Evolutionary conservation across 306 rosid genomes (phyloP).

Genomic region (Gleditsia sinensis): DNA sequence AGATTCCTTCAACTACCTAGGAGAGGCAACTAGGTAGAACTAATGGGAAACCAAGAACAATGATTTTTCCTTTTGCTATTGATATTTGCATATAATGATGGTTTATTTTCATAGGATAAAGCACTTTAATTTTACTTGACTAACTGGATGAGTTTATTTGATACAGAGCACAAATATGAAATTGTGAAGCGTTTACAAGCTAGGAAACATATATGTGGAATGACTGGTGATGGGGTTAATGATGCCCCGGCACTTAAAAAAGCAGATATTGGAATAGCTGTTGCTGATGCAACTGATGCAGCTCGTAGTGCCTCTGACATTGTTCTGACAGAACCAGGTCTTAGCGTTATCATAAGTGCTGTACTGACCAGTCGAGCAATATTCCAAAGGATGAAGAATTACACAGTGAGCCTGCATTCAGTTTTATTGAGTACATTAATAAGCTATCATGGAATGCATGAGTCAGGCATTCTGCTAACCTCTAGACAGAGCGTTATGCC

Average conservation of each 20-base stretch:
- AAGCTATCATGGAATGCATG: neutral
- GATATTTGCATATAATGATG: slow-evolving; percentile 4
- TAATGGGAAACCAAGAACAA: neutral
- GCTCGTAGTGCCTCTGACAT: slow-evolving; percentile 91
- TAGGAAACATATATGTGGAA: slow-evolving; percentile 80
- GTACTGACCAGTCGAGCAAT: slow-evolving; percentile 91
- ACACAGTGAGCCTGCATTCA: slow-evolving; percentile 58
- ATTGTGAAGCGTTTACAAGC: slow-evolving; percentile 82
- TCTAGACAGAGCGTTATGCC: neutral
- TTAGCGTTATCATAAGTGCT: slow-evolving; percentile 84
- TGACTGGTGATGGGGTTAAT: slow-evolving; percentile 92
- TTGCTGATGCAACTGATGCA: slow-evolving; percentile 92
- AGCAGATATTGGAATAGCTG: slow-evolving; percentile 94
- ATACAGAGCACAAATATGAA: slow-evolving; percentile 84
- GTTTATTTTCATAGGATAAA: neutral
- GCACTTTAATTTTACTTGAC: slow-evolving; percentile 8
- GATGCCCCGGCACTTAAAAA: slow-evolving; percentile 90
- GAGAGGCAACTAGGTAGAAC: neutral
- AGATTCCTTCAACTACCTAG: slow-evolving; percentile 10
- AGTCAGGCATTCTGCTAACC: slow-evolving; percentile 8
- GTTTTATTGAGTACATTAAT: neutral
- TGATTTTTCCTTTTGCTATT: neutral
- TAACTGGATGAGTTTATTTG: slow-evolving; percentile 1
- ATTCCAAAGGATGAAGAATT: slow-evolving; percentile 91
- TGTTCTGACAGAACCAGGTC: slow-evolving; percentile 88